Conservation (phyloP, 495 filamentous ascomycete genomes). For the Penicillium dipodomyicola region DNA sequence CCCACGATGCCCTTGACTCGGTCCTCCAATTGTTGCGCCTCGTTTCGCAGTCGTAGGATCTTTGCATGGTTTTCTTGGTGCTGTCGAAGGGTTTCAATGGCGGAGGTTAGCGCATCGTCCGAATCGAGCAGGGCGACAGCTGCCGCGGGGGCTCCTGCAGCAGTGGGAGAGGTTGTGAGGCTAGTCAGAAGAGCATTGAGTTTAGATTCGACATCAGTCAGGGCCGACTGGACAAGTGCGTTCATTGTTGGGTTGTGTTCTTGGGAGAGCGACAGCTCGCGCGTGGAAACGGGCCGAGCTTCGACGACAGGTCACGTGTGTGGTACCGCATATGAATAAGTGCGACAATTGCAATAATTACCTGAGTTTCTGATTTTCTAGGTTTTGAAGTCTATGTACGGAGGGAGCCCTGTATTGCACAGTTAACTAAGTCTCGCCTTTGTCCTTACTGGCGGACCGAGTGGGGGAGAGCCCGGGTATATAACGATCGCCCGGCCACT, state of each 20-base stretch:
- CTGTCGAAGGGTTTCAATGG: slow-evolving; percentile 39
- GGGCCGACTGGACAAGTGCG: slow-evolving; percentile 33
- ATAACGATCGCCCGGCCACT: background rate
- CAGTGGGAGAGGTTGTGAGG: slow-evolving; percentile 44
- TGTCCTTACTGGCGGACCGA: no score
- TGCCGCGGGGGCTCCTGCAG: slow-evolving; percentile 41
- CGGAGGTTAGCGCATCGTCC: slow-evolving; percentile 41
- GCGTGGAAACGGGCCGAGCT: slow-evolving; percentile 14
- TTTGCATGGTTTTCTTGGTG: slow-evolving; percentile 47
- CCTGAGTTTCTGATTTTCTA: background rate
- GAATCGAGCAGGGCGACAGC: slow-evolving; percentile 41
- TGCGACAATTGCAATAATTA: background rate
- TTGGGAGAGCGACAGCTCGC: background rate
- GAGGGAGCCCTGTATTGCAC: no score
- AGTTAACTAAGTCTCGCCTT: background rate
- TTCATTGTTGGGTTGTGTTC: slow-evolving; percentile 35
- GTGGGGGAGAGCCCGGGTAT: slow-evolving; percentile 3
- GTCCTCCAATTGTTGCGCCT: slow-evolving; percentile 40
- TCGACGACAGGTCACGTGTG: slow-evolving; percentile 17
- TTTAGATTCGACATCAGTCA: slow-evolving; percentile 40
- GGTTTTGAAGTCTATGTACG: background rate
- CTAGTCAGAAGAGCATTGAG: slow-evolving; percentile 43
- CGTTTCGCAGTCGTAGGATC: slow-evolving; percentile 37
- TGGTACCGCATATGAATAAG: background rate
- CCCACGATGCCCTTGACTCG: slow-evolving; percentile 43